A percentile compares a stretch with the other conserved stretches of the same genome.
These are phyloP conservation scores for Hymenoscyphus albidus DNA, from an alignment of 2,329 filamentous ascomycete species.

Conservation along the genomic window DNA sequence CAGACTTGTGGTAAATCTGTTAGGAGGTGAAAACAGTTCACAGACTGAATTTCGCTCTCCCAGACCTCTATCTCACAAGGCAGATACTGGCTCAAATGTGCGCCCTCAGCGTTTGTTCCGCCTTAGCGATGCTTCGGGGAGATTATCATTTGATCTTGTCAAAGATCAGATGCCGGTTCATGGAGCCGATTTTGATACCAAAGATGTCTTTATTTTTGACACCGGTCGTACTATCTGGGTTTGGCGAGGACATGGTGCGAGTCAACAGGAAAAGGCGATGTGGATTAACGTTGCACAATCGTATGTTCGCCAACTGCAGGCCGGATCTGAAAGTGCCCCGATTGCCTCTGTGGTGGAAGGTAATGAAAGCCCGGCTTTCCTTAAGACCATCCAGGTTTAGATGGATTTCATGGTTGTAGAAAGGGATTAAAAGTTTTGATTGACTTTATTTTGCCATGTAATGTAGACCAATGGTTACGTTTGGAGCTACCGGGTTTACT, in stretches of 20 bases:
- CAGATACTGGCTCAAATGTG: slow-evolving; percentile 18
- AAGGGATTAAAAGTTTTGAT: neutral
- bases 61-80: slow-evolving; percentile 39
- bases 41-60: slow-evolving; percentile 40
- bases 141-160: slow-evolving; percentile 53
- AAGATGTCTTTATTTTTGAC: slow-evolving; percentile 60
- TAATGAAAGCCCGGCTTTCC: slow-evolving; percentile 50
- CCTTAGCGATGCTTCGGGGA: slow-evolving; percentile 59
- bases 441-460: neutral
- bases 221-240: slow-evolving; percentile 61
- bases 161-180: slow-evolving; percentile 49
- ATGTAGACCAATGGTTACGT: neutral
- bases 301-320: slow-evolving; percentile 43
- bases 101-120: slow-evolving; percentile 48
- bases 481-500: neutral
- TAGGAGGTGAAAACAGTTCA: slow-evolving; percentile 46
- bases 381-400: slow-evolving; percentile 17
- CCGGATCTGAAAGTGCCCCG: slow-evolving; percentile 36
- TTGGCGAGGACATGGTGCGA: slow-evolving; percentile 60
- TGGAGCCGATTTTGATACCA: slow-evolving; percentile 49
- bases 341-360: slow-evolving; percentile 57
- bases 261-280: slow-evolving; percentile 52
- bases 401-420: neutral
- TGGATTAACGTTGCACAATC: slow-evolving; percentile 59
- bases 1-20: slow-evolving; percentile 51